Percentiles rank a stretch among this genome's conserved stretches.
Conservation (phyloP, 305 asterid species). For the Rubia peregrina region DNA sequence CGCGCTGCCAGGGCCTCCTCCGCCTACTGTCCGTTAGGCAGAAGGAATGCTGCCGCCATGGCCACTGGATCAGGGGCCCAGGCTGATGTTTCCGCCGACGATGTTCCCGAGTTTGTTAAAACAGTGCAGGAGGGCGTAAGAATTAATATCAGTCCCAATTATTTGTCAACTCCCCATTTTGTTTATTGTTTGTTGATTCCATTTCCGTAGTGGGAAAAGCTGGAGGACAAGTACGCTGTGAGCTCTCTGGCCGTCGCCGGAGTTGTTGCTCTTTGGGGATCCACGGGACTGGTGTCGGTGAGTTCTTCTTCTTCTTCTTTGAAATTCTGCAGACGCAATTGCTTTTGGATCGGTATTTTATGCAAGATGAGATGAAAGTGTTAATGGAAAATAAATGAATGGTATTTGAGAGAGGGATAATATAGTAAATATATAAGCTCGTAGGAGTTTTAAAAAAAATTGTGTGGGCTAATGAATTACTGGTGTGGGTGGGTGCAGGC, state of each 20-base stretch:
- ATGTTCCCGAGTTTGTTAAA: constrained; percentile 50
- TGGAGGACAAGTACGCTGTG: constrained; percentile 86
- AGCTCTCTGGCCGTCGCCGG: constrained; percentile 66
- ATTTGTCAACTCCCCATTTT: background rate
- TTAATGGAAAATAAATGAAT: too few relatives aligned
- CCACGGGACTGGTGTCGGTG: constrained; percentile 65
- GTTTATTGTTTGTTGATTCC: background rate
- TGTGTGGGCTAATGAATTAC: too few relatives aligned
- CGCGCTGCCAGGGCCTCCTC: constrained; percentile 36
- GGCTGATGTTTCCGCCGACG: constrained; percentile 39
- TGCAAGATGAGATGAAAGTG: too few relatives aligned
- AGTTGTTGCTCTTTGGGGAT: constrained; percentile 47
- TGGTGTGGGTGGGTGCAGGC: constrained; percentile 34
- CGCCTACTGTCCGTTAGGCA: constrained; percentile 33
- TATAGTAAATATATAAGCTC: too few relatives aligned
- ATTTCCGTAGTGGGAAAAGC: constrained; percentile 65
- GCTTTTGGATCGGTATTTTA: too few relatives aligned
- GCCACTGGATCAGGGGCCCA: constrained; percentile 59
- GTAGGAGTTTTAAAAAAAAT: too few relatives aligned
- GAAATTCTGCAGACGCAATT: too few relatives aligned
- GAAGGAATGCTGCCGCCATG: constrained; percentile 52
- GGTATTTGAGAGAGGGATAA: too few relatives aligned
- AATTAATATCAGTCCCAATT: background rate
- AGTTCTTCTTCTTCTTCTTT: background rate
- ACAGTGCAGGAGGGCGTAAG: constrained; percentile 55